Percentiles rank a stretch among this genome's conserved stretches.
Conservation (phyloP, 2,329 filamentous ascomycete species). For the Claviceps maximensis region DNA sequence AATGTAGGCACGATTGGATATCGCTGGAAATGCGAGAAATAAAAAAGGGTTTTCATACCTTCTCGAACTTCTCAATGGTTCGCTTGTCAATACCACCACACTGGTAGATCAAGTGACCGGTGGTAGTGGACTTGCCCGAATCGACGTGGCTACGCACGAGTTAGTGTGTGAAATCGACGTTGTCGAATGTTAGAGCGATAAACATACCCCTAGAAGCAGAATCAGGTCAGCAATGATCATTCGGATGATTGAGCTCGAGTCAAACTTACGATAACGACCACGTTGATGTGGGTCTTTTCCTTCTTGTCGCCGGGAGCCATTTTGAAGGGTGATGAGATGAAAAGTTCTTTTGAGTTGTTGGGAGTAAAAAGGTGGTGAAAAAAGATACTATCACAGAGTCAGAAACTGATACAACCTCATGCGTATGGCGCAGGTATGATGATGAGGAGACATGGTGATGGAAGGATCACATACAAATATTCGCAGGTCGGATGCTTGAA, state of each 20-base stretch:
- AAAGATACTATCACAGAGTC: conserved; percentile 1
- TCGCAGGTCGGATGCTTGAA: conserved; percentile 32
- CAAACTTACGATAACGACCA: conserved; percentile 71
- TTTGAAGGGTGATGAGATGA: conserved; percentile 2
- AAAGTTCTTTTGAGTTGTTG: conserved; percentile 5
- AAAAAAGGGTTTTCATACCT: conserved; percentile 51
- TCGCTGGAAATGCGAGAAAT: conserved; percentile 6
- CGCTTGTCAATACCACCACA: conserved; percentile 99
- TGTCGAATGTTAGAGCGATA: neutral
- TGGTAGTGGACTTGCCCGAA: conserved; percentile 97
- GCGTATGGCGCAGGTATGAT: neutral
- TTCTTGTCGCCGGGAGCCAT: conserved; percentile 51
- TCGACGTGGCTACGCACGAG: conserved; percentile 66
- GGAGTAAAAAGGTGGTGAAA: conserved; percentile 4
- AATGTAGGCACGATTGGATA: no score
- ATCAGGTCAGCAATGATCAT: conserved; percentile 9
- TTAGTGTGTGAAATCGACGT: conserved; percentile 19
- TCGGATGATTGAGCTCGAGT: neutral
- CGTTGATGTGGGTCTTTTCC: conserved; percentile 91
- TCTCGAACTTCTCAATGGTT: conserved; percentile 99
- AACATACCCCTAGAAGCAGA: conserved; percentile 15
- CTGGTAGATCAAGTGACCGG: conserved; percentile 98
- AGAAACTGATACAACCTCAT: neutral
- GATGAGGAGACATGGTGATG: neutral
- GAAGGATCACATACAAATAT: conserved; percentile 21